phyloP scores from a whole-genome alignment of 768 basidiomycete genomes.

The Xerocomus spinulosus region DNA sequence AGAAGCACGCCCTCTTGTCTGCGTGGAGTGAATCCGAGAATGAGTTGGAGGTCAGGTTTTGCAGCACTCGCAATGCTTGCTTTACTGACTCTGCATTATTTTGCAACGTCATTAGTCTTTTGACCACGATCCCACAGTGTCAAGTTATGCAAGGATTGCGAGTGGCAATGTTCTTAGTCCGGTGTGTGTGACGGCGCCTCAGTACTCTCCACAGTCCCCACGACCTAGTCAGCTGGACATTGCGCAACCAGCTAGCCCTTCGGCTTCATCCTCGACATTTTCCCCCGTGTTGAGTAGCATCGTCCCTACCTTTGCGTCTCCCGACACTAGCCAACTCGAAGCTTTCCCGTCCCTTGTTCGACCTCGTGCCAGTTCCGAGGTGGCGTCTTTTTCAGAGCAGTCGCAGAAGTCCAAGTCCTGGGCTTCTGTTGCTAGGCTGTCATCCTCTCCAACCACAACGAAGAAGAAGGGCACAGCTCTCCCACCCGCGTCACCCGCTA shows the following conservation, averaged over 20 bases:
- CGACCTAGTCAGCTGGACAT: slow-evolving; percentile 86
- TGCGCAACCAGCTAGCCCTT: slow-evolving; percentile 71
- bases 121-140: slow-evolving; percentile 55
- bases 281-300: slow-evolving; percentile 24
- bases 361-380: background rate
- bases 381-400: background rate
- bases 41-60: slow-evolving; percentile 80
- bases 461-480: background rate
- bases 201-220: slow-evolving; percentile 52
- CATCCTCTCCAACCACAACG: background rate
- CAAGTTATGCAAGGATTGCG: slow-evolving; percentile 74
- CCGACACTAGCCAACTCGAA: background rate
- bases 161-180: slow-evolving; percentile 81
- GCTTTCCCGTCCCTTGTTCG: background rate
- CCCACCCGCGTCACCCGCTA: background rate
- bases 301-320: background rate
- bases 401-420: background rate
- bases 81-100: background rate
- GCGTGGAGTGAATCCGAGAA: slow-evolving; percentile 82
- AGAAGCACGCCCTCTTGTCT: slow-evolving; percentile 65
- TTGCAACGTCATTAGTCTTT: slow-evolving; percentile 87
- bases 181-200: slow-evolving; percentile 65
- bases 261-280: slow-evolving; percentile 34
- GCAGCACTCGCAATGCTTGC: background rate
- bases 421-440: background rate